A percentile compares a stretch with the other conserved stretches of the same genome.
Evolutionary conservation across 1,139 yeast genomes (phyloP).

Genomic region (Kodamaea derodonti): DNA sequence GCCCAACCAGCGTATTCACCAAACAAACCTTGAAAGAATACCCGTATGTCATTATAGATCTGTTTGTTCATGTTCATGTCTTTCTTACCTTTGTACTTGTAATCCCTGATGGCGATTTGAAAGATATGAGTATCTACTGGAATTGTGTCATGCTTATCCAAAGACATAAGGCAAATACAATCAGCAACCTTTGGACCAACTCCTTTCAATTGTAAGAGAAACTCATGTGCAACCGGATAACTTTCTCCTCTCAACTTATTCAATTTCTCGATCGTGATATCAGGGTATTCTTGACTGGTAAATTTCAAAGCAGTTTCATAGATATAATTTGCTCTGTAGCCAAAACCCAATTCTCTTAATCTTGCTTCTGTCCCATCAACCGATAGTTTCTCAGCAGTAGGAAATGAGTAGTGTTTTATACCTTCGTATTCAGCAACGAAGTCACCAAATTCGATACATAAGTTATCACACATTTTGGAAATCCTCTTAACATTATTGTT

Average conservation of each 20-base stretch:
- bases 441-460: conserved; percentile 71
- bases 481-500: conserved; percentile 93
- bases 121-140: conserved; percentile 98
- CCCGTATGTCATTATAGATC: conserved; percentile 60
- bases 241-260: conserved; percentile 36
- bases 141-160: conserved; percentile 82
- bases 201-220: conserved; percentile 68
- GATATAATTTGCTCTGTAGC: conserved; percentile 89
- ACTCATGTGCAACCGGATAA: conserved; percentile 60
- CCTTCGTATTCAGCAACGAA: conserved; percentile 55
- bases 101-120: conserved; percentile 84
- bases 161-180: conserved; percentile 82
- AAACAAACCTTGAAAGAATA: conserved; percentile 66
- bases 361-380: conserved; percentile 33
- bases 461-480: conserved; percentile 84
- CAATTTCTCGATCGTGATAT: conserved; percentile 29
- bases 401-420: conserved; percentile 66
- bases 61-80: conserved; percentile 49
- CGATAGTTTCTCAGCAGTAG: conserved; percentile 53
- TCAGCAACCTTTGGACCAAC: conserved; percentile 99
- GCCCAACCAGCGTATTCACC: conserved; percentile 98
- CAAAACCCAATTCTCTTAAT: conserved; percentile 68
- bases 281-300: conserved; percentile 29
- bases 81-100: conserved; percentile 51
- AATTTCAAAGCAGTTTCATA: conserved; percentile 63